Percentiles rank a stretch among this genome's conserved stretches.
Evolutionary conservation across 1,284 basidiomycete species (phyloP).

Genomic region (Rhodotorula sp.): DNA sequence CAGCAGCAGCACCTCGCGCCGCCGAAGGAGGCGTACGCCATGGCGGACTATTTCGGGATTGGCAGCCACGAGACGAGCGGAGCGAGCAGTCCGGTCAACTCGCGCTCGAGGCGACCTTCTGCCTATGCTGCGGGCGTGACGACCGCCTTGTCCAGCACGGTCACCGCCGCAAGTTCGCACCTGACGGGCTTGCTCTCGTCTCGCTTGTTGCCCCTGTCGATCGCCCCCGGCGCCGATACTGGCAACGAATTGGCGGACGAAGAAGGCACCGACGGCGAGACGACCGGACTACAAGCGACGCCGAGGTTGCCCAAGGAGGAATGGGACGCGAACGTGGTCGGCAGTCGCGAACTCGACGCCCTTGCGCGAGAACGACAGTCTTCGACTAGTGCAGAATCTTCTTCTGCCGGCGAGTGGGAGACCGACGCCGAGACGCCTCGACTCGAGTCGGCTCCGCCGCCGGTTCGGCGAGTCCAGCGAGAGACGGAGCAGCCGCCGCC

Average conservation of each 20-base stretch:
- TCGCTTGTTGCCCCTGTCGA: not conserved
- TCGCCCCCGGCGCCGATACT: too few species aligned
- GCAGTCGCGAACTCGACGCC: not conserved
- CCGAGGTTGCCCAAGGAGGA: not conserved
- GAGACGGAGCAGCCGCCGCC: not conserved
- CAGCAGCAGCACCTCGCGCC: not conserved
- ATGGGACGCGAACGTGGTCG: not conserved
- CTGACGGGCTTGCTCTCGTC: constrained; percentile 1
- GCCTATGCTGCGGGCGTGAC: not conserved
- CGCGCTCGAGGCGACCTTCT: not conserved
- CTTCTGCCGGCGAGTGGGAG: not conserved
- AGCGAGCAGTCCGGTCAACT: not conserved
- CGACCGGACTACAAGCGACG: not conserved
- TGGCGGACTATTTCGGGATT: constrained; percentile 1
- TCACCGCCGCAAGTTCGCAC: not conserved
- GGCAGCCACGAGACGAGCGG: not conserved
- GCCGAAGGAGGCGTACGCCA: not conserved
- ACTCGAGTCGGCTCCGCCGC: too few species aligned
- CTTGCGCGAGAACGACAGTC: not conserved
- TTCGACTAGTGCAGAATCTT: not conserved
- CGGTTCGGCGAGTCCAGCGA: not conserved
- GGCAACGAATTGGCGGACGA: not conserved
- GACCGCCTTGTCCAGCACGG: not conserved
- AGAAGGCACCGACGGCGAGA: not conserved
- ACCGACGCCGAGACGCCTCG: too few species aligned